A percentile compares a stretch with the other conserved stretches of the same genome.
phyloP scores from a whole-genome alignment of 164 flowering plant genomes.

The Aristolochia contorta region DNA sequence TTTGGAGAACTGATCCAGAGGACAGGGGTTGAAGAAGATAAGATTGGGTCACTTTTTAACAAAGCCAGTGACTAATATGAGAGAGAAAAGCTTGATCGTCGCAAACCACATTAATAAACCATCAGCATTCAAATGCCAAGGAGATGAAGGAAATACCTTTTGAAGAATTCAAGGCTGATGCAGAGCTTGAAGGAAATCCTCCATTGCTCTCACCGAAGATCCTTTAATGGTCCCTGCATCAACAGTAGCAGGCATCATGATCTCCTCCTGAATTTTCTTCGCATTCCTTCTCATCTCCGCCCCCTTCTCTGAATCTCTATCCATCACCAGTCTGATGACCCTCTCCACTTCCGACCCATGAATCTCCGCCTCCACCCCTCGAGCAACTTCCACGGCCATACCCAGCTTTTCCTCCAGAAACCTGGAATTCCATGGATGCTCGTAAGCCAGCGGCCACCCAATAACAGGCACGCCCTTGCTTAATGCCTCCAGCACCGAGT shows the following conservation, averaged over 20 bases:
- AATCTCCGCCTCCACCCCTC: slow-evolving; percentile 24
- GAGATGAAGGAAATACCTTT: no score
- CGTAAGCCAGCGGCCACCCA: slow-evolving; percentile 71
- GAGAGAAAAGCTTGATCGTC: no score
- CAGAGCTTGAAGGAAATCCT: not conserved
- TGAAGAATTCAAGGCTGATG: no score
- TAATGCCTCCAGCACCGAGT: slow-evolving; percentile 42
- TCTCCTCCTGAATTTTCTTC: not conserved
- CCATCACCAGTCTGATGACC: slow-evolving; percentile 37
- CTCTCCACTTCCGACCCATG: slow-evolving; percentile 10
- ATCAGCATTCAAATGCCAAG: no score
- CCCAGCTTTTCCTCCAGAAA: slow-evolving; percentile 30
- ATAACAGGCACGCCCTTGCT: slow-evolving; percentile 43
- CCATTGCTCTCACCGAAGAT: not conserved
- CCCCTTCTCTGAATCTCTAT: slow-evolving; percentile 26
- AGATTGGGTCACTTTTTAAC: no score
- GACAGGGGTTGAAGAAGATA: no score
- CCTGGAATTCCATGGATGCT: slow-evolving; percentile 47
- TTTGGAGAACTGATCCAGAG: no score
- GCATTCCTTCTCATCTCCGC: slow-evolving; percentile 41
- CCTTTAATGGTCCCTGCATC: not conserved
- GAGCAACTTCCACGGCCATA: slow-evolving; percentile 33
- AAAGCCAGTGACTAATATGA: no score
- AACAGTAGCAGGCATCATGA: not conserved
- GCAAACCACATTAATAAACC: no score